These are phyloP conservation scores for Aureobasidium vineae DNA, from an alignment of 2,329 filamentous ascomycete species.

Conservation along the genomic window DNA sequence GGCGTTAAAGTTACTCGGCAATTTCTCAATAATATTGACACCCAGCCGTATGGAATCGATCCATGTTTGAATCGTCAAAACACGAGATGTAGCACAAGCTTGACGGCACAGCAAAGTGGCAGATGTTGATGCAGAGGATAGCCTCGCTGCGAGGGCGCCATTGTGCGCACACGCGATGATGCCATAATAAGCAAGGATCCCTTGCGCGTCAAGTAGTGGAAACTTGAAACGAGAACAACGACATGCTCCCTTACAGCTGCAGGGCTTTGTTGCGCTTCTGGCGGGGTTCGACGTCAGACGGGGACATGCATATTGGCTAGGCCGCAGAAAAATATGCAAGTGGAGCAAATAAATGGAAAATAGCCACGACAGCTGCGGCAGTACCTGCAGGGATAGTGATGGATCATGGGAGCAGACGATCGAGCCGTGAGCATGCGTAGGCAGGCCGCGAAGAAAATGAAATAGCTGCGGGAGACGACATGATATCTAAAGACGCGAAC, in stretches of 20 bases:
- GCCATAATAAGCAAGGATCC: slow-evolving; percentile 16
- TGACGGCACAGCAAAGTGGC: neutral
- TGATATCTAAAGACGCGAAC: slow-evolving; percentile 1
- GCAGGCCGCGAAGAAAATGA: slow-evolving; percentile 4
- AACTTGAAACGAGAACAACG: slow-evolving; percentile 25
- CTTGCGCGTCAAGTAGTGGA: slow-evolving; percentile 18
- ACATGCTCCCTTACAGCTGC: slow-evolving; percentile 19
- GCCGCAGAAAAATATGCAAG: slow-evolving; percentile 11
- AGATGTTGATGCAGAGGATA: neutral
- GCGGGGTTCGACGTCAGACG: slow-evolving; percentile 21
- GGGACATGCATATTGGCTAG: neutral
- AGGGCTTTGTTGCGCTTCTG: slow-evolving; percentile 13
- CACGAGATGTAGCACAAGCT: slow-evolving; percentile 9
- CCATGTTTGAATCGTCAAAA: neutral
- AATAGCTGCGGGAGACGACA: slow-evolving; percentile 15
- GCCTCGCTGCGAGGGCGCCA: neutral
- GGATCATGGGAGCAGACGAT: slow-evolving; percentile 9
- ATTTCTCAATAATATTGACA: slow-evolving; percentile 13
- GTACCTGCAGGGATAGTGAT: slow-evolving; percentile 27
- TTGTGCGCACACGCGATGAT: slow-evolving; percentile 23
- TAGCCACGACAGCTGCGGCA: slow-evolving; percentile 19
- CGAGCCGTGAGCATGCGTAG: slow-evolving; percentile 11
- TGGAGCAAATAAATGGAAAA: slow-evolving; percentile 18
- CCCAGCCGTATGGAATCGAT: slow-evolving; percentile 16
- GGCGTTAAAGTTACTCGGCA: slow-evolving; percentile 19